Base-by-base conservation (phyloP, 352 stramenopile genomes). In the Pythium chondricola region DNA sequence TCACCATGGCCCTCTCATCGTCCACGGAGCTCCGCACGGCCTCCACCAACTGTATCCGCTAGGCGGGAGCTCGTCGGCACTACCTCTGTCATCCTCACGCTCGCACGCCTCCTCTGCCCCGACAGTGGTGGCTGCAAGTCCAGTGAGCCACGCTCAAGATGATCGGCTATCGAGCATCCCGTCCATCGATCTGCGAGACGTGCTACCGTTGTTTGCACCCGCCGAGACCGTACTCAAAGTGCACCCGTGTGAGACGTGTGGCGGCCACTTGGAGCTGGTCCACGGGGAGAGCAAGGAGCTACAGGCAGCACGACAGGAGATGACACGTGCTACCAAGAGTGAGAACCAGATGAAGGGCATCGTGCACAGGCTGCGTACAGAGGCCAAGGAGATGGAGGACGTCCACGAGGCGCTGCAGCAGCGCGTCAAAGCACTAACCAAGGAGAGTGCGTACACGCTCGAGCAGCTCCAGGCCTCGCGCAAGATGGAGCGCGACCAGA, bases 251-350 rank as follows among this genome's bases (percentile, higher is more conserved):
- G 76, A 87, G 36, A 65, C 45, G 0, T 93, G 81, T 26, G 81
- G 78, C 17, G 78, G 81, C 2, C 67, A 85, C 25, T 48, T 93
- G 31, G 81, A 93, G 43, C 72, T 93, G 16, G 69, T 90, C 39
- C 81, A 90, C 46, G 76, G 79, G 32, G 81, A 92, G 69, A 92
- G 69, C 42, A 84, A 83, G 58, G 80, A 92, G 41, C 50, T 89
- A 6, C 63, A 74, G 24, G 66, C 61, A 7, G 81, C 78, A 18
- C 67, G 76, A 7, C 67, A 82, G 46, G 76, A 88, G 49, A 86
- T 85, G 67, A 48, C 35, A 47, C 65, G 69, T 16, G 80, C 77
- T 2, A 59, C 66, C n/a, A 92, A 88, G 45, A 69, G 69, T 11
- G 75, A 89, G 41, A 69, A 85, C 33, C 70, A 91, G 36, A 88